These are phyloP conservation scores for Leccinum subrobustum DNA, from an alignment of 1,284 basidiomycete genomes.

Conservation along the genomic window DNA sequence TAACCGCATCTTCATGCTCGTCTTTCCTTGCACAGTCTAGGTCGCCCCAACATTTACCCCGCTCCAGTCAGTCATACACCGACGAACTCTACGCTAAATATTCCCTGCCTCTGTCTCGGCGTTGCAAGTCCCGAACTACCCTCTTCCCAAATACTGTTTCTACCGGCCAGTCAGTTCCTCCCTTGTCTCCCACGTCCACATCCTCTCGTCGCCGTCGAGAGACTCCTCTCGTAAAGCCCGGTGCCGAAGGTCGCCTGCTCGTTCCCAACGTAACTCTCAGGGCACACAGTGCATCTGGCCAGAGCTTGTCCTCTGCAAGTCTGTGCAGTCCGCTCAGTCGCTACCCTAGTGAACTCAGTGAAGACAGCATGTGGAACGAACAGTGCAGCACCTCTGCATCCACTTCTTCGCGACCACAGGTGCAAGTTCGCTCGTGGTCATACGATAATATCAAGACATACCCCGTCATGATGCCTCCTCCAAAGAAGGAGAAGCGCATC, in stretches of 20 bases:
- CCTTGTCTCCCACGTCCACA: constrained; percentile 29
- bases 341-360: constrained; percentile 33
- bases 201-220: constrained; percentile 43
- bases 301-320: constrained; percentile 39
- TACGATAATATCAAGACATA: constrained; percentile 69
- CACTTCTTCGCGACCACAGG: constrained; percentile 25
- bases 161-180: constrained; percentile 31
- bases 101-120: constrained; percentile 49
- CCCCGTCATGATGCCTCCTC: constrained; percentile 56
- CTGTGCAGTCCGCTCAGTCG: constrained; percentile 33
- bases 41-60: constrained; percentile 17
- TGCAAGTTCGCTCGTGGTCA: constrained; percentile 61
- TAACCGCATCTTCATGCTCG: constrained; percentile 28
- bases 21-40: constrained; percentile 20
- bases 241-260: constrained; percentile 62
- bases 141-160: constrained; percentile 36
- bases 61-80: constrained; percentile 35
- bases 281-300: constrained; percentile 41
- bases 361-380: constrained; percentile 33
- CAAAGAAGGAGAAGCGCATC: constrained; percentile 52
- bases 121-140: constrained; percentile 48
- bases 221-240: constrained; percentile 50
- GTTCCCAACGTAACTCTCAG: constrained; percentile 64
- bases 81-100: constrained; percentile 55
- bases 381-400: constrained; percentile 18